Conservation (phyloP, 2,329 filamentous ascomycete species). For the Tolypocladium paradoxum region DNA sequence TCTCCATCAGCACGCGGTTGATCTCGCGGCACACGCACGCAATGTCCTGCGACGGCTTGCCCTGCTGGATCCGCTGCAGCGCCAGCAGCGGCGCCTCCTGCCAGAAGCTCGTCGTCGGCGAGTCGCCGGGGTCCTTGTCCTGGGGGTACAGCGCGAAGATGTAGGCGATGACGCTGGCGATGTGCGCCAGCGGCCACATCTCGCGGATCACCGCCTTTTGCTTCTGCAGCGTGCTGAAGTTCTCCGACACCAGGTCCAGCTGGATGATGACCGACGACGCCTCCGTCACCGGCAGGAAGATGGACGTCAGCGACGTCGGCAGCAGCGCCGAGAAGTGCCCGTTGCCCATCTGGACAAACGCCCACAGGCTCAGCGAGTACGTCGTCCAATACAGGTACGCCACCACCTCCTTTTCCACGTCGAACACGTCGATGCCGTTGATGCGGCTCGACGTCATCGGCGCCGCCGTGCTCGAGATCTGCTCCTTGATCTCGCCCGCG, state of each 20-base stretch:
- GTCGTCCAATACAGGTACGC: constrained; percentile 29
- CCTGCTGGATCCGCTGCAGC: constrained; percentile 11
- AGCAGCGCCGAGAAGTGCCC: constrained; percentile 12
- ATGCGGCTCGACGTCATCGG: constrained; percentile 23
- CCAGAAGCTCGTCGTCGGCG: constrained; percentile 9
- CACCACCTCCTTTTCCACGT: constrained; percentile 27
- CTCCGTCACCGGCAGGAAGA: constrained; percentile 18
- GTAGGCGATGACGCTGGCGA: constrained; percentile 19
- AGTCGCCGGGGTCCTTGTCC: constrained; percentile 5
- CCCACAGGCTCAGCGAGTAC: constrained; percentile 26
- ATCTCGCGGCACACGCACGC: constrained; percentile 16
- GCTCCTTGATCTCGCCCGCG: constrained; percentile 20
- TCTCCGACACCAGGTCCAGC: constrained; percentile 23
- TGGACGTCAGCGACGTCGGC: constrained; percentile 13
- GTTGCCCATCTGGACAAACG: constrained; percentile 22
- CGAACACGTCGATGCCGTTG: constrained; percentile 28
- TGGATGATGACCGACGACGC: constrained; percentile 18
- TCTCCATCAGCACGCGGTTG: constrained; percentile 14
- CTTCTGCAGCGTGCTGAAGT: constrained; percentile 24
- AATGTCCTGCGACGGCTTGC: constrained; percentile 9
- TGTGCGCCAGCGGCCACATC: constrained; percentile 23
- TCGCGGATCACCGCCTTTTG: constrained; percentile 22
- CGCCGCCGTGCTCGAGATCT: constrained; percentile 14
- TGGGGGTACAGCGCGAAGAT: constrained; percentile 15
- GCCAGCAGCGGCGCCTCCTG: constrained; percentile 12